phyloP scores from a whole-genome alignment of 208 protist species.

The Trypanosoma grayi region DNA sequence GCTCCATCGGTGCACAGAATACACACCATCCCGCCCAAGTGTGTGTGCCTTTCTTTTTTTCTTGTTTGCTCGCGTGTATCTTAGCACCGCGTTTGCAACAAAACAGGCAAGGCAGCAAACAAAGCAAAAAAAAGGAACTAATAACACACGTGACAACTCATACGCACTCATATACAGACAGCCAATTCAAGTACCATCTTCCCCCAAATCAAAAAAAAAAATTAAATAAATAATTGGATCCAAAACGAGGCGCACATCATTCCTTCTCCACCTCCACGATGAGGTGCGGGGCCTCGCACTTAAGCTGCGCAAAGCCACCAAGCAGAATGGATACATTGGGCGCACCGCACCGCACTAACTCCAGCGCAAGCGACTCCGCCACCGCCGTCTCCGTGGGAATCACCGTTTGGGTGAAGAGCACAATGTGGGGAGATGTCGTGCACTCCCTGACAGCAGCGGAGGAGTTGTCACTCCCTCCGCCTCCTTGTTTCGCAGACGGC shows the following conservation, averaged over 20 bases:
- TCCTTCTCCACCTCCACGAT: constrained; percentile 19
- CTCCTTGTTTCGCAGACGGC: neutral
- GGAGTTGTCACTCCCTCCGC: neutral
- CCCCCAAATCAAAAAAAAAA: neutral
- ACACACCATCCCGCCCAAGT: constrained; percentile 1
- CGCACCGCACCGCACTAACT: constrained; percentile 47
- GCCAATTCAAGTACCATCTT: too few species aligned
- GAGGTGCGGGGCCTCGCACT: constrained; percentile 35
- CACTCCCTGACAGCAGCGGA: neutral
- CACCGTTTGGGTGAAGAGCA: constrained; percentile 16
- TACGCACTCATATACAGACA: too few species aligned
- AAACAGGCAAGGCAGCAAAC: too few species aligned
- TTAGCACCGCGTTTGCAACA: too few species aligned
- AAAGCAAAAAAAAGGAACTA: neutral
- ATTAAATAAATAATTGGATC: neutral
- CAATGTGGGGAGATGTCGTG: constrained; percentile 15
- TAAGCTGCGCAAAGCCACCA: constrained; percentile 48
- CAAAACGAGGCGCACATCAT: neutral
- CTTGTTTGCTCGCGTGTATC: neutral
- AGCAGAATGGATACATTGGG: constrained; percentile 63
- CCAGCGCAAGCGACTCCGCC: constrained; percentile 39
- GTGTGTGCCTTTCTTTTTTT: neutral
- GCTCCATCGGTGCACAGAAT: constrained; percentile 8
- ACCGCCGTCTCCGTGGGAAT: constrained; percentile 20
- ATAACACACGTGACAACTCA: neutral